These are phyloP conservation scores for Phyllosticta capitalensis DNA, from an alignment of 2,329 filamentous ascomycete species.

Conservation along the genomic window DNA sequence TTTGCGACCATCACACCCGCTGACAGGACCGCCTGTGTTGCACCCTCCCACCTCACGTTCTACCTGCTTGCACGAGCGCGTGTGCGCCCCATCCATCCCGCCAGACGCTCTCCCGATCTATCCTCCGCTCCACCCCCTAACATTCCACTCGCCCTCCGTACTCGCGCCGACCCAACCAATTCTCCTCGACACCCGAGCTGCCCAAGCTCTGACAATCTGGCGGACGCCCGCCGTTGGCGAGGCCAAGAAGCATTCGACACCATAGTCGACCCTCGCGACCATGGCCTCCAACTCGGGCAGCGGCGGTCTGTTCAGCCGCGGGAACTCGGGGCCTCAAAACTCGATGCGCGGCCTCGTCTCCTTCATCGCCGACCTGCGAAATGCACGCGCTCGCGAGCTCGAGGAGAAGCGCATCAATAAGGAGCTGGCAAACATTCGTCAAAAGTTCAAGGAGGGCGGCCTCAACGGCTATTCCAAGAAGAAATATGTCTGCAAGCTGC, in stretches of 20 bases:
- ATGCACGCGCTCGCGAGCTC: constrained; percentile 86
- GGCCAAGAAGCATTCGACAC: constrained; percentile 3
- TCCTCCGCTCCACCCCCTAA: constrained; percentile 13
- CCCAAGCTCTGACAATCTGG: background rate
- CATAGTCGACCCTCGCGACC: constrained; percentile 10
- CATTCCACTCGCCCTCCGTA: constrained; percentile 15
- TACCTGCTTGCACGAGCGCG: background rate
- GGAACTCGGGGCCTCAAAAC: constrained; percentile 31
- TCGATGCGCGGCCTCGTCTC: constrained; percentile 61
- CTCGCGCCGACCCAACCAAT: background rate
- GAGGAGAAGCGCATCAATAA: constrained; percentile 99
- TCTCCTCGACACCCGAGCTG: background rate
- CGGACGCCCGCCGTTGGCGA: constrained; percentile 8
- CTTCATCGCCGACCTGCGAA: constrained; percentile 94
- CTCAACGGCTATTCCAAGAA: constrained; percentile 98
- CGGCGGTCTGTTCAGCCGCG: constrained; percentile 32
- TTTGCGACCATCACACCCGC: background rate
- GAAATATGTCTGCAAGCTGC: constrained; percentile 99
- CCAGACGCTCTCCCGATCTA: background rate
- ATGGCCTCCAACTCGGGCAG: constrained; percentile 28
- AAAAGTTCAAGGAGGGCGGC: constrained; percentile 95
- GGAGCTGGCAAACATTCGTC: constrained; percentile 93
- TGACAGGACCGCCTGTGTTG: background rate
- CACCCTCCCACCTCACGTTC: background rate
- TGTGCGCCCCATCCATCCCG: background rate